These are phyloP conservation scores for Pichia manshurica DNA, from an alignment of 805 yeast genomes.

Conservation along the genomic window DNA sequence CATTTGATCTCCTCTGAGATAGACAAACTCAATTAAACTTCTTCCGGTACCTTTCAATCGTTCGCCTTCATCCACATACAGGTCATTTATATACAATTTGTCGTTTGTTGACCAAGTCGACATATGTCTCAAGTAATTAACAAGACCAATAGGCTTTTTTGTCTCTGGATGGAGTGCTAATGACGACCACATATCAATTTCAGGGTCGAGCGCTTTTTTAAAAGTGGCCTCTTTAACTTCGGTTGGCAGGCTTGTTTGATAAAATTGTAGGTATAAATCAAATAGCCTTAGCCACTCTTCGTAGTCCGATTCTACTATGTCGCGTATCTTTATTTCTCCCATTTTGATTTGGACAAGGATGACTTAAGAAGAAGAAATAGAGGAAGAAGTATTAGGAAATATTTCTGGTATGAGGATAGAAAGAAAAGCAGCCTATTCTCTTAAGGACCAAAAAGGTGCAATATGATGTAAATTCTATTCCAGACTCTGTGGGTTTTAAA, in stretches of 20 bases:
- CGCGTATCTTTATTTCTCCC: background rate
- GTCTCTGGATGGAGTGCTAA: conserved; percentile 37
- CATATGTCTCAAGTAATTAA: conserved; percentile 42
- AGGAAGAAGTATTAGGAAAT: too few species aligned
- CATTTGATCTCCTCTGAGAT: conserved; percentile 40
- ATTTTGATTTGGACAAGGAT: too few species aligned
- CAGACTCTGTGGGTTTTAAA: too few species aligned
- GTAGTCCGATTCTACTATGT: background rate
- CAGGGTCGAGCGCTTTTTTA: conserved; percentile 38
- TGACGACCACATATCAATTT: conserved; percentile 41
- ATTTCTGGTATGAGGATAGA: too few species aligned
- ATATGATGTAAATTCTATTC: too few species aligned
- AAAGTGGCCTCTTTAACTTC: conserved; percentile 42
- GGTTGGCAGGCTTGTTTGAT: conserved; percentile 22
- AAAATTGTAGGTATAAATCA: background rate
- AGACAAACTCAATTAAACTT: conserved; percentile 43
- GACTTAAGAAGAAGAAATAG: too few species aligned
- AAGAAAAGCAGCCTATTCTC: too few species aligned
- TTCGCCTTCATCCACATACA: conserved; percentile 37
- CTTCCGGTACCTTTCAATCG: conserved; percentile 47
- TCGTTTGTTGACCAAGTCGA: conserved; percentile 46
- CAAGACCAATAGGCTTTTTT: conserved; percentile 43
- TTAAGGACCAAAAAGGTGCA: too few species aligned
- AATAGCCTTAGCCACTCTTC: conserved; percentile 5
- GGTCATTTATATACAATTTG: conserved; percentile 45